A percentile compares a stretch with the other conserved stretches of the same genome.
Conservation (phyloP, 2,329 filamentous ascomycete species). For the Chrysoporthe deuterocubensis region DNA sequence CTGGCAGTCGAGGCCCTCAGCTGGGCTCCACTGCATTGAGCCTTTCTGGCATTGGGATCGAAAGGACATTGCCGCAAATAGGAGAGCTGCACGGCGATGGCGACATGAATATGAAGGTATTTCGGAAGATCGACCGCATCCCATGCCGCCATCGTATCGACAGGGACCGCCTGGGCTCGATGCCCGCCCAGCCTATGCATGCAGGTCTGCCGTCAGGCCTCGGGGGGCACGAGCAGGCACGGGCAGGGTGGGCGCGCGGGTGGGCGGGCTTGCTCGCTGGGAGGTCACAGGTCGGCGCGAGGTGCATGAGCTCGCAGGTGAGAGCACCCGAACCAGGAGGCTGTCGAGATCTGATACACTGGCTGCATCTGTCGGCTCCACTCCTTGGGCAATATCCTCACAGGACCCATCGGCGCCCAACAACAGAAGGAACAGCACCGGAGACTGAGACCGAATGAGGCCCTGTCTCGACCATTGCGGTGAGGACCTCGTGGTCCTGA, state of each 20-base stretch:
- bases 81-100: background rate
- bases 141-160: background rate
- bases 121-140: background rate
- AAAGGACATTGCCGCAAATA: background rate
- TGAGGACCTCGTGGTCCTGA: background rate
- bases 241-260: background rate
- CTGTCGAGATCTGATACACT: constrained; percentile 16
- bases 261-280: background rate
- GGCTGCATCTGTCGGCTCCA: constrained; percentile 18
- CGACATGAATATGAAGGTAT: background rate
- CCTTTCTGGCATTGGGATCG: constrained; percentile 9
- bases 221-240: background rate
- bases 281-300: background rate
- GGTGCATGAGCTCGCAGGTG: constrained; percentile 3
- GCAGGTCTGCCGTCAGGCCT: constrained; percentile 6
- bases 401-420: constrained; percentile 1
- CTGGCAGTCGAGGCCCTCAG: background rate
- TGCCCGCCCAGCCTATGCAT: background rate
- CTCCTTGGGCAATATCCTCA: constrained; percentile 1
- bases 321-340: constrained; percentile 3
- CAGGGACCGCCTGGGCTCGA: background rate
- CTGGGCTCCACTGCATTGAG: constrained; percentile 1
- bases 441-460: background rate
- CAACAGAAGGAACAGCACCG: background rate
- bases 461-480: background rate